phyloP scores from a whole-genome alignment of 1,284 basidiomycete genomes.

The Sporisorium sorghi region DNA sequence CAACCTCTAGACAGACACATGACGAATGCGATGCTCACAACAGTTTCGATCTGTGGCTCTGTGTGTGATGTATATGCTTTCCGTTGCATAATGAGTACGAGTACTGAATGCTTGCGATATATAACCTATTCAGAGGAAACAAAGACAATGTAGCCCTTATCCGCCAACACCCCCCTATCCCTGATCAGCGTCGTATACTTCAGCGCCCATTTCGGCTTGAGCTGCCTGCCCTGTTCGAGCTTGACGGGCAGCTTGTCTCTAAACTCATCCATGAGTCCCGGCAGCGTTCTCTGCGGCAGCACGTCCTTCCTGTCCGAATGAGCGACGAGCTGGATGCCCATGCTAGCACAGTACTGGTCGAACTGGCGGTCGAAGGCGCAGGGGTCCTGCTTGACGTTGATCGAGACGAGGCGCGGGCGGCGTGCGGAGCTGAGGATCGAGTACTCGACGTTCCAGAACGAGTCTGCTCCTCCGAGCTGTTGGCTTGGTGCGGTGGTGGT shows the following conservation, averaged over 20 bases:
- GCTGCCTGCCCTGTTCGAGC: background rate
- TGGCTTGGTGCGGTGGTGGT: background rate
- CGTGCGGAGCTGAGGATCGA: slow-evolving; percentile 31
- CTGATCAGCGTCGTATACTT: slow-evolving; percentile 62
- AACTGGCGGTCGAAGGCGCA: slow-evolving; percentile 50
- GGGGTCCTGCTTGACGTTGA: slow-evolving; percentile 56
- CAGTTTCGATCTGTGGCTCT: no score
- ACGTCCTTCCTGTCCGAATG: slow-evolving; percentile 55
- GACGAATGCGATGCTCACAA: background rate
- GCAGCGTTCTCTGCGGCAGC: slow-evolving; percentile 51
- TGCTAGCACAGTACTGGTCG: slow-evolving; percentile 48
- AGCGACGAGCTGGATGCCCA: slow-evolving; percentile 52
- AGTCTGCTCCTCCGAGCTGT: background rate
- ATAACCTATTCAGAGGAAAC: slow-evolving; percentile 17
- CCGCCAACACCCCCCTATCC: slow-evolving; percentile 59
- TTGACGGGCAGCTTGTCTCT: slow-evolving; percentile 39
- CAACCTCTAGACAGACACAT: slow-evolving; percentile 10
- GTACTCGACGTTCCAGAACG: slow-evolving; percentile 44
- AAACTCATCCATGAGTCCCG: slow-evolving; percentile 56
- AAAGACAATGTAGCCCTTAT: slow-evolving; percentile 53
- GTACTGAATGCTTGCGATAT: no score
- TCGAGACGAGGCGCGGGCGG: slow-evolving; percentile 49
- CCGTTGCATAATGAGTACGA: background rate
- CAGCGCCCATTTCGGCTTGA: slow-evolving; percentile 54
- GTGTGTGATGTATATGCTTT: slow-evolving; percentile 2